Conservation (phyloP, 306 rosid species). For the Aeschynomene evenia region DNA sequence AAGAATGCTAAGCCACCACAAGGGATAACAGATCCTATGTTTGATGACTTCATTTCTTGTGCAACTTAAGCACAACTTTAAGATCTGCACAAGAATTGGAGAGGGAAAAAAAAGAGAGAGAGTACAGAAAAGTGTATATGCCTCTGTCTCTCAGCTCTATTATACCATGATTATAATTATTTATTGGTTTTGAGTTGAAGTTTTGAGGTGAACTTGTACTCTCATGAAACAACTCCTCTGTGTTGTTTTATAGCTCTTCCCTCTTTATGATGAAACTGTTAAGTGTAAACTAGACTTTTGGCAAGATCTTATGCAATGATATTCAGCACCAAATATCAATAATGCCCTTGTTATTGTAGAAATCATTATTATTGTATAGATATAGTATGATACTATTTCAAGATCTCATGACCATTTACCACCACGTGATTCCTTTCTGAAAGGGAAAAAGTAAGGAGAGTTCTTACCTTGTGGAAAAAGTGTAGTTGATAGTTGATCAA, state of each 20-base stretch:
- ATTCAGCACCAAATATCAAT: conserved; percentile 16
- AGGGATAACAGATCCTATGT: conserved; percentile 52
- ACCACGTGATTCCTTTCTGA: too few species aligned
- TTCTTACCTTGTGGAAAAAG: too few species aligned
- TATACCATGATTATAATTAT: conserved; percentile 9
- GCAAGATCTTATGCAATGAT: conserved; percentile 5
- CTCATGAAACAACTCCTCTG: not conserved
- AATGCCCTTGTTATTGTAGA: not conserved
- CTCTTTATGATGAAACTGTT: conserved; percentile 5
- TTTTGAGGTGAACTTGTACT: not conserved
- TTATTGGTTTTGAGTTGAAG: not conserved
- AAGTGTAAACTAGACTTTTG: not conserved
- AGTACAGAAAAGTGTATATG: conserved; percentile 1
- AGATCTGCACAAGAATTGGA: conserved; percentile 41
- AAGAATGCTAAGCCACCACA: conserved; percentile 42
- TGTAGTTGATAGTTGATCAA: too few species aligned
- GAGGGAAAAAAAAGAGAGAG: not conserved
- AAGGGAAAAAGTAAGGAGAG: too few species aligned
- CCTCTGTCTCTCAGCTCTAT: conserved; percentile 13
- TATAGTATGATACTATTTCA: too few species aligned
- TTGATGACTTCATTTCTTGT: conserved; percentile 47
- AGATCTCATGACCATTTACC: too few species aligned
- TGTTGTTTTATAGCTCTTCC: not conserved
- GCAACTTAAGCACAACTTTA: conserved; percentile 22
- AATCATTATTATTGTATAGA: too few species aligned